Base-by-base conservation (phyloP, 257 asterid species). In the Osmanthus fragrans region DNA sequence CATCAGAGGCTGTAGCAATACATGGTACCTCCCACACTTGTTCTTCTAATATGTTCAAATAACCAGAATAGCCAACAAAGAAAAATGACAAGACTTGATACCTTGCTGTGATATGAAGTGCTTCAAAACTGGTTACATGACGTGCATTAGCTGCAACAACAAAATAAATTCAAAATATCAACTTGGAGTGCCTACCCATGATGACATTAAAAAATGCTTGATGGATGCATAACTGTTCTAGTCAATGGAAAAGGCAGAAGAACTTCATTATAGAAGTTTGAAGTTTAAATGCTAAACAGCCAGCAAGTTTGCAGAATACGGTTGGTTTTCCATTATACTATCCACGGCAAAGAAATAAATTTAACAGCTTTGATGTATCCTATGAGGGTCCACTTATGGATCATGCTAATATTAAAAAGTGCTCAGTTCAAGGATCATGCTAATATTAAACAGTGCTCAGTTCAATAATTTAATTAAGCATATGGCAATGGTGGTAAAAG, bases 21-120 rank as follows among this genome's bases (percentile, higher is more conserved):
- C 25, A 18, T 8, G 11, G 11, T 21, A 5, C 65, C 65, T 21
- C 12, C 58, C 29, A 19, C 2, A 54, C 64, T 19, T n/a, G 64
- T 54, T 54, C 64, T 19, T 19, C 64, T 5, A n/a, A 54, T 23
- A 63, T 3, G 19, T 25, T 63, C 33, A 60, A 10, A 25, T 4
- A 23, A 23, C 32, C 32, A 60, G 68, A 60, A 58, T 58, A 21
- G 30, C 29, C 13, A 58, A 58, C 29, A 58, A 9, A 58, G 23
- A 15, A 71, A 33, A 76, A 76, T 4, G 21, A 65, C 19, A 15
- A 78, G 54, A 76, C 12, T n/a, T 9, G 60, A 32, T 77, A 92
- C 97, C 97, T 90, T 74, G 90, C 82, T 36, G 87, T 84, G 73
- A 81, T 77, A 80, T 87, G 92, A 83, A 87, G 91, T 72, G 91